These are phyloP conservation scores for Suhomyces choctaworum DNA, from an alignment of 1,139 yeast species.

Conservation along the genomic window DNA sequence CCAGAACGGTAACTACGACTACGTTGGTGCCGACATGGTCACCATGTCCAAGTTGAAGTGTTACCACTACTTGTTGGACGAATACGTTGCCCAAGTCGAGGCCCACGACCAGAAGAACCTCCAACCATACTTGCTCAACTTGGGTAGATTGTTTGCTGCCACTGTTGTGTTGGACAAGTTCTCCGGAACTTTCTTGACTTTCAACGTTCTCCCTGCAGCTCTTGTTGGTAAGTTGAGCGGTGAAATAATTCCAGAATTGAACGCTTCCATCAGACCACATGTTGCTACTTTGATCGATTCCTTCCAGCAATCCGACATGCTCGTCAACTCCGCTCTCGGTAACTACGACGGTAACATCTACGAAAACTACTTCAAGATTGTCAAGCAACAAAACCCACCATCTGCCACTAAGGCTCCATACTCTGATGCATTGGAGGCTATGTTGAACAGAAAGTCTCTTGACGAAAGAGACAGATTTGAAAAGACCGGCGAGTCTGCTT, in stretches of 20 bases:
- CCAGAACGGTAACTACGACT: conserved; percentile 52
- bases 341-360: conserved; percentile 83
- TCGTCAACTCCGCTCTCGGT: conserved; percentile 85
- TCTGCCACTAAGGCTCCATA: conserved; percentile 62
- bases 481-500: conserved; percentile 41
- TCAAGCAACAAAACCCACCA: conserved; percentile 55
- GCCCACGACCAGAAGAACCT: conserved; percentile 23
- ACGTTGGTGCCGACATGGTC: conserved; percentile 60
- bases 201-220: conserved; percentile 51
- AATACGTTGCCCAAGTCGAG: conserved; percentile 39
- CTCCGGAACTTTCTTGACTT: conserved; percentile 75
- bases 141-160: conserved; percentile 58
- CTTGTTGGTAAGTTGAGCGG: conserved; percentile 49
- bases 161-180: conserved; percentile 70
- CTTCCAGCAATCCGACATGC: conserved; percentile 80
- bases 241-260: conserved; percentile 43
- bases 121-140: conserved; percentile 32
- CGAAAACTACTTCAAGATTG: conserved; percentile 64
- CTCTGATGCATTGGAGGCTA: conserved; percentile 47
- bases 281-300: conserved; percentile 87
- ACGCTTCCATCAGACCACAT: conserved; percentile 60
- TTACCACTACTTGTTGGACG: conserved; percentile 53
- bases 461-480: conserved; percentile 53
- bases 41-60: conserved; percentile 62
- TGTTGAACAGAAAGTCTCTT: conserved; percentile 53